Conservation (phyloP, 108 stramenopile genomes). For the Cylindrotheca closterium region DNA sequence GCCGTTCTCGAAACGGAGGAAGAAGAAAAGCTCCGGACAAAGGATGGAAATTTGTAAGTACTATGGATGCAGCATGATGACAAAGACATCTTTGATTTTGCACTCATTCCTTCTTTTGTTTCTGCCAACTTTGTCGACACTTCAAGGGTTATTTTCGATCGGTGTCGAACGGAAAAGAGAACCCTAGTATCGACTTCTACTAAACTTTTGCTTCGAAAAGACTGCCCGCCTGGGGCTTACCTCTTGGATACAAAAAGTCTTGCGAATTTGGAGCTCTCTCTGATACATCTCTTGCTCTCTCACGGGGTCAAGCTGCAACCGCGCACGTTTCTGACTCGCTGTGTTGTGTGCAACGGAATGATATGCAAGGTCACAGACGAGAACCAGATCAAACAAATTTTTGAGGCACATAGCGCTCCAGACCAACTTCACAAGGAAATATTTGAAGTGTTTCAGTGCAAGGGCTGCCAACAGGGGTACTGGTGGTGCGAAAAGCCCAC, state of each 20-base stretch:
- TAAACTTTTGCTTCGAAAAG: slow-evolving; percentile 69
- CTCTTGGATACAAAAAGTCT: slow-evolving; percentile 61
- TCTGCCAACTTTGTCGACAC: slow-evolving; percentile 6
- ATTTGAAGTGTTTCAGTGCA: slow-evolving; percentile 70
- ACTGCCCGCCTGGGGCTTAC: slow-evolving; percentile 84
- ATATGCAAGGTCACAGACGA: slow-evolving; percentile 58
- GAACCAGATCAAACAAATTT: slow-evolving; percentile 51
- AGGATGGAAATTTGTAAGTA: slow-evolving; percentile 56
- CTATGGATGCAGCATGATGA: neutral
- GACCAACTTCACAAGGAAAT: slow-evolving; percentile 36
- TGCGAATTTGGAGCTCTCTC: slow-evolving; percentile 58
- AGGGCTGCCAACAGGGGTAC: slow-evolving; percentile 74
- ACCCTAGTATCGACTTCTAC: slow-evolving; percentile 83
- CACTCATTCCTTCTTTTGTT: neutral
- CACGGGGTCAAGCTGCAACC: slow-evolving; percentile 76
- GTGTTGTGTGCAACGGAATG: slow-evolving; percentile 85
- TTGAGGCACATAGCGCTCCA: slow-evolving; percentile 60
- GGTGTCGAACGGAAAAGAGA: slow-evolving; percentile 67
- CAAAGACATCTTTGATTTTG: neutral
- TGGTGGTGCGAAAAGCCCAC: slow-evolving; percentile 84
- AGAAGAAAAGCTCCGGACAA: slow-evolving; percentile 75
- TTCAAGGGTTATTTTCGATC: slow-evolving; percentile 60
- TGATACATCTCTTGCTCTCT: slow-evolving; percentile 67
- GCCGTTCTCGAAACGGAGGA: slow-evolving; percentile 78
- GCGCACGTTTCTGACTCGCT: slow-evolving; percentile 62